Base-by-base conservation (phyloP, 2,329 filamentous ascomycete genomes). In the Elsinoe perseae region DNA sequence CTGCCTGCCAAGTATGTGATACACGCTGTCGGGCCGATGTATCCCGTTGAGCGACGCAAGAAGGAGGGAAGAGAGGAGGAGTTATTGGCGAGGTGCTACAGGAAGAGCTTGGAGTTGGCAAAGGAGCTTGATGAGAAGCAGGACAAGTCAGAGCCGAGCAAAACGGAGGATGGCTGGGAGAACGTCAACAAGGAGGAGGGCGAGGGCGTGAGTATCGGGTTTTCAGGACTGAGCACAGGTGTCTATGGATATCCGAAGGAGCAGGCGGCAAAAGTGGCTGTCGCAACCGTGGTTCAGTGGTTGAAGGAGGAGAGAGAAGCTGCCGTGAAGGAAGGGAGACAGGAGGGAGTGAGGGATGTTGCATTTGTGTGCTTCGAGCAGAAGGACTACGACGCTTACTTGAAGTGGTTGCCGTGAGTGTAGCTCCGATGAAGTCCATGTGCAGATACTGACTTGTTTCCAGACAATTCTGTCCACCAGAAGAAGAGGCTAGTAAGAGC, bases 21-120 rank as follows among this genome's bases (percentile, higher is more conserved):
- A 56, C 93, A 97, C 70, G 83, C 93, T 16, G 92, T 96, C 2
- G 93, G 93, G 0, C 93, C 93, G 0, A 72, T 95, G 27, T 96
- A 91, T 70, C 62, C 73, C 54, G 62, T 64, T 0, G 64, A 69
- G 2, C n/a, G 40, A 18, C 28, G 53, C 25, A 67, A 75, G 16
- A 66, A 67, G 10, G 63, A 74, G 18, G 69, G 69, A 9, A 67
- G 65, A 16, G 68, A 72, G 27, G 66, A 70, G 12, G 64, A 67
- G 58, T 64, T 82, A 34, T 67, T 85, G 68, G 78, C 73, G 58
- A 70, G 66, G 61, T 86, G 90, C 73, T 98, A 98, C 68, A 75
- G 74, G 6, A 81, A 74, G 40, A 86, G 84, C 63, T 70, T 97
- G 57, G 73, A 86, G 64, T 68, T 95, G n/a, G 90, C 90, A 0